Base-by-base conservation (phyloP, 768 basidiomycete species). In the Kwoniella dendrophila region DNA sequence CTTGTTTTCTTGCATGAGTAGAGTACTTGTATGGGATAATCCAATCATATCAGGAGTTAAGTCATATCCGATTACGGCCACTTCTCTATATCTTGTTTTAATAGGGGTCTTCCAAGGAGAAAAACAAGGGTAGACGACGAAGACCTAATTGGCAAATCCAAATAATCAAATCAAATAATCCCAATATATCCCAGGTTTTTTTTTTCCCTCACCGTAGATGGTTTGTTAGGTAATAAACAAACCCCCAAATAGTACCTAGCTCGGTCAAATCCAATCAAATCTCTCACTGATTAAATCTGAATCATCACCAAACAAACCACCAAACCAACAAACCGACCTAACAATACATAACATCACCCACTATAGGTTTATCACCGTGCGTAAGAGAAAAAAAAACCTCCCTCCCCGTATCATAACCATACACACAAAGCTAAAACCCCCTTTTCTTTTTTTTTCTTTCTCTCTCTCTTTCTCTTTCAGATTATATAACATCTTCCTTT, bases 401-500 rank as follows among this genome's bases (percentile, higher is more conserved):
- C n/a, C 54, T 10, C 4, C 38, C 56, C 44, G 34, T 50, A 49
- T 50, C 56, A n/a, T 58, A 58, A 45, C 56, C 16, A 58, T 33
- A n/a, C n/a, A n/a, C n/a, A n/a, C 56, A 58, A 58, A 20, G 11
- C 16, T n/a, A 24, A 47, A 16, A 30, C 45, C 56, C 56, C 56
- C 56, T 33, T 32, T 38, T 30, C 38, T 58, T n/a, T 48, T 33
- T 30, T 62, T 62, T 65, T 52, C 44, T 47, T 26, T 33, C 38
- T 59, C 45, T 44, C 40, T 47, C 20, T 48, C 55, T 58, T 41
- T 43, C 22, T 58, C 60, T 49, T 48, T 52, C 45, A 20, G 24
- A 49, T 58, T 30, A 47, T 58, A 48, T 58, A 44, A 53, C 32
- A 24, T 55, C 30, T 50, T 60, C 54, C 22, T 52, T 53, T 54